Percentiles rank a stretch among this genome's conserved stretches.
These are phyloP conservation scores for Noccaea bulbosa DNA, from an alignment of 345 rosid species.

Conservation along the genomic window DNA sequence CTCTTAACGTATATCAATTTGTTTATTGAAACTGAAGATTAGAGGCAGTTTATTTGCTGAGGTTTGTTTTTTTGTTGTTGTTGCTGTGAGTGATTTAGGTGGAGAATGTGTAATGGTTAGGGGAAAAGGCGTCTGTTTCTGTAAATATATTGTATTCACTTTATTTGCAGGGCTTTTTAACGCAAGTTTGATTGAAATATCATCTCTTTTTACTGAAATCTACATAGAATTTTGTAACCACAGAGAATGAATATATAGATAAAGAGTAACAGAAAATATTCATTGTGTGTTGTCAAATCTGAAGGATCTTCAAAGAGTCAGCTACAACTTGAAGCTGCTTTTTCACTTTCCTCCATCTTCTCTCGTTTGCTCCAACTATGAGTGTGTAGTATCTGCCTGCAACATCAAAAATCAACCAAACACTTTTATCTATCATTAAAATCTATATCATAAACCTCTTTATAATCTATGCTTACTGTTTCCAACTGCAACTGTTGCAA, in stretches of 20 bases:
- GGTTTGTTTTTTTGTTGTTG: constrained; percentile 31
- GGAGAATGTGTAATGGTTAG: constrained; percentile 43
- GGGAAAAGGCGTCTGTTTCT: constrained; percentile 31
- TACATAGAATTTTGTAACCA: not conserved
- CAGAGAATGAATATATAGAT: constrained; percentile 18
- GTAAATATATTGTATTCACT: constrained; percentile 41
- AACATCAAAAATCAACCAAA: constrained; percentile 7
- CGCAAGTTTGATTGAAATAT: constrained; percentile 32
- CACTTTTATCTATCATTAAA: not conserved
- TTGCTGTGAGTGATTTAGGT: constrained; percentile 37
- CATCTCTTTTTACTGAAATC: constrained; percentile 1
- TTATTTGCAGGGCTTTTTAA: constrained; percentile 22
- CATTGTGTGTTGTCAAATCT: constrained; percentile 51
- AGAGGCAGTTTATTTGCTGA: constrained; percentile 29
- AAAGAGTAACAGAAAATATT: constrained; percentile 32
- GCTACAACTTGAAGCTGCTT: constrained; percentile 75
- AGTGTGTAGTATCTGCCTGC: constrained; percentile 78
- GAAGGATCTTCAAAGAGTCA: constrained; percentile 70
- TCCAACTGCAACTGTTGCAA: constrained; percentile 77
- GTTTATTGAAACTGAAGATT: constrained; percentile 36
- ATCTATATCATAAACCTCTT: not conserved
- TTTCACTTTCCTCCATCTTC: constrained; percentile 68
- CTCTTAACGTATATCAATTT: constrained; percentile 40
- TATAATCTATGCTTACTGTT: constrained; percentile 50
- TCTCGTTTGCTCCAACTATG: constrained; percentile 72